A percentile compares a stretch with the other conserved stretches of the same genome.
Conservation (phyloP, 108 stramenopile species). For the Cyclotella baltica region DNA sequence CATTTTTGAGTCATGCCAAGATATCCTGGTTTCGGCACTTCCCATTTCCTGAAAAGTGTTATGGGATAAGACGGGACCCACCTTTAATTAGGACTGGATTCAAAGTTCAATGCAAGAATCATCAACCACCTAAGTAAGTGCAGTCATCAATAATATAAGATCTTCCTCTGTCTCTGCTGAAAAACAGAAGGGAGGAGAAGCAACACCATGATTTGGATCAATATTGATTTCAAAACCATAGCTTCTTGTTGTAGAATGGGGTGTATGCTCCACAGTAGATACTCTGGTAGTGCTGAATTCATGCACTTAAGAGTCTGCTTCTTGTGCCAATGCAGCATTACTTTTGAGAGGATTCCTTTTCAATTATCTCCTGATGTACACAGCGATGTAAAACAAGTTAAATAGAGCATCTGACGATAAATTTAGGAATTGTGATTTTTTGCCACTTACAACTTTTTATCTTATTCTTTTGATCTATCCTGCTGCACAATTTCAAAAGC, state of each 20-base stretch:
- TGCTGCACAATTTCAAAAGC: constrained; percentile 70
- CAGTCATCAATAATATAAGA: constrained; percentile 50
- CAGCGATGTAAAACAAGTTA: too few species aligned
- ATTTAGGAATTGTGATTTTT: too few species aligned
- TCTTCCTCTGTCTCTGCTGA: constrained; percentile 45
- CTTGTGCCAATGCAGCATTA: constrained; percentile 44
- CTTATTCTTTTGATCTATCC: constrained; percentile 50
- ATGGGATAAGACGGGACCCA: too few species aligned
- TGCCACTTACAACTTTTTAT: constrained; percentile 17
- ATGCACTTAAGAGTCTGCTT: constrained; percentile 38
- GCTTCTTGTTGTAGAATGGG: constrained; percentile 25
- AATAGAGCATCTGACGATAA: neutral
- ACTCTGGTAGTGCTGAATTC: constrained; percentile 53
- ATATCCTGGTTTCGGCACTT: too few species aligned
- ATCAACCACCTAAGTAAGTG: constrained; percentile 35
- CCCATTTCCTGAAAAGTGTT: too few species aligned
- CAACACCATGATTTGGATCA: constrained; percentile 20
- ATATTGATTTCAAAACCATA: constrained; percentile 55
- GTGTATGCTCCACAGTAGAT: constrained; percentile 44
- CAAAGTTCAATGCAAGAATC: constrained; percentile 10
- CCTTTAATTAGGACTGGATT: too few species aligned
- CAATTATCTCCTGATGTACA: constrained; percentile 1
- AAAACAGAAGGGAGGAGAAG: constrained; percentile 46
- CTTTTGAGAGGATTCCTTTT: constrained; percentile 39
- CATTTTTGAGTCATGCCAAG: too few species aligned